Evolutionary conservation across 2,329 filamentous ascomycete genomes (phyloP).

Genomic region (Hymenoscyphus albidus): DNA sequence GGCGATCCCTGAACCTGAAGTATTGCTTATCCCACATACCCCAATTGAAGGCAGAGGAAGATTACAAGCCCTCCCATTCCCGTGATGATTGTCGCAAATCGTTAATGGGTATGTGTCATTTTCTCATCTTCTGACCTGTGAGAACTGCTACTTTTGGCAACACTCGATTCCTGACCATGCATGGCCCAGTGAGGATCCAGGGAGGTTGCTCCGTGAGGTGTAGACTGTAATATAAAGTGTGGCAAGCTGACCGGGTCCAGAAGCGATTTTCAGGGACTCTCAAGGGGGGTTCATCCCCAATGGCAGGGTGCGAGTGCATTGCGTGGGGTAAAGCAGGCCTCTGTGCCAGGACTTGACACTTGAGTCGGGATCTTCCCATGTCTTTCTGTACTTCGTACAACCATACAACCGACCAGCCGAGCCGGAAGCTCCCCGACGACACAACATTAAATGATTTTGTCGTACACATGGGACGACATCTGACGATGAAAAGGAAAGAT

Average conservation of each 20-base stretch:
- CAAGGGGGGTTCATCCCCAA: neutral
- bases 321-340: slow-evolving; percentile 2
- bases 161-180: neutral
- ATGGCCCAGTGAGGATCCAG: neutral
- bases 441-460: neutral
- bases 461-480: slow-evolving; percentile 5
- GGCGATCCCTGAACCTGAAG: too few relatives aligned
- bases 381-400: neutral
- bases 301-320: slow-evolving; percentile 3
- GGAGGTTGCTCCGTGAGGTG: neutral
- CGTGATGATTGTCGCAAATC: neutral
- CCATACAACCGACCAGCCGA: neutral
- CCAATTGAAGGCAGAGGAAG: neutral
- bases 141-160: neutral
- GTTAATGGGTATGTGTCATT: neutral
- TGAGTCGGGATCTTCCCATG: neutral
- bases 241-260: neutral
- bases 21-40: neutral
- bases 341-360: neutral
- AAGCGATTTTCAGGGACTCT: slow-evolving; percentile 3
- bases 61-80: neutral
- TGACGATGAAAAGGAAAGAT: neutral
- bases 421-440: slow-evolving; percentile 6
- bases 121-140: neutral
- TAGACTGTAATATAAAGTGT: neutral